Evolutionary conservation across 106 monocot species (phyloP), one percentile per base, ranked within the genome.

Genomic region (Apostasia ramifera): DNA sequence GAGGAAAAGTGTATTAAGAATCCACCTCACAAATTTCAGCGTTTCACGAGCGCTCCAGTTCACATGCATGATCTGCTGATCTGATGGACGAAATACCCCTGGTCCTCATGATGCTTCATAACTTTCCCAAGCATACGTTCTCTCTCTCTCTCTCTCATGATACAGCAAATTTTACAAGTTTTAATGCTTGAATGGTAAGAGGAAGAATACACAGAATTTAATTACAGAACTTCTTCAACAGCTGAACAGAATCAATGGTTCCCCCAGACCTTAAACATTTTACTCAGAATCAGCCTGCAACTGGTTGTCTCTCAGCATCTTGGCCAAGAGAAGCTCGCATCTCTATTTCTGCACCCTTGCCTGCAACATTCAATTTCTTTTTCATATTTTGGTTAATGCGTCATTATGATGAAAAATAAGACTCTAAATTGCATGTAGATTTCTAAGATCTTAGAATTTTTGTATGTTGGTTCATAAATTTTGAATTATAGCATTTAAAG

Each of bases 21-120:
- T 6, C 66, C 79, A 79, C 79, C 79, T 59, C 59, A 3, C 8
- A 59, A 59, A 59, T 59, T 59, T 59, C 2, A 59, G 39, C 9
- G 4, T 41, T 59, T 59, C 59, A 59, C 59, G 59, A 40, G 59
- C 8, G 5, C 40, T 59, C 41, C 2, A 59, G 40, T 59, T 59
- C 59, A 59, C 59, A 59, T 59, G 59, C 40, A 59, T 59, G 59
- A 8, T 59, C 9, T 39, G 40, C 40, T 41, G 41, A 26, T 26
- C 26, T 26, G 26, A 26, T 26, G 26, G 26, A 26, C 26, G 26
- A 26, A 26, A 26, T 26, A 6, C 2, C 10, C 15, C 13, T 13
- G 64, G 46, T 65, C 43, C 64, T 15, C 44, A 44, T 5, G 39
- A 5, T 59, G 59, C 5, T 50, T 54, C 45, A 68, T 53, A 56